Evolutionary conservation across 176 grass and related monocot species (phyloP).

Genomic region (Dactylis glomerata): DNA sequence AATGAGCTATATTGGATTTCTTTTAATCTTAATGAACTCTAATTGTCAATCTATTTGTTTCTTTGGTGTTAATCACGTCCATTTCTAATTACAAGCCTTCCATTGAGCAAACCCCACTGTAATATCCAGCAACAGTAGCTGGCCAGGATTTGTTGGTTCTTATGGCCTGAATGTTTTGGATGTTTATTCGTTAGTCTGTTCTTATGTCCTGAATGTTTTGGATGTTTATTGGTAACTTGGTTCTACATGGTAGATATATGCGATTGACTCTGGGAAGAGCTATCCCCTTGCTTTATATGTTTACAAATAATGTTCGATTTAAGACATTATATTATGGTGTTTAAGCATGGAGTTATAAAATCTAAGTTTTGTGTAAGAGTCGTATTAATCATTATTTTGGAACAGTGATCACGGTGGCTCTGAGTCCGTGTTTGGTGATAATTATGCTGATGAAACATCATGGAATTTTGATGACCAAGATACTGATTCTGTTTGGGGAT

Average conservation of each 20-base stretch:
- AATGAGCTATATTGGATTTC: neutral
- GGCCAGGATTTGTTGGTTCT: neutral
- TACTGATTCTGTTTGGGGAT: constrained; percentile 93
- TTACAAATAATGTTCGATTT: constrained; percentile 8
- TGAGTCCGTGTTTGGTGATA: constrained; percentile 90
- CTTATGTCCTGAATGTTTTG: too few relatives aligned
- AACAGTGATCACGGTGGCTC: constrained; percentile 74
- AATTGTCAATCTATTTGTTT: neutral
- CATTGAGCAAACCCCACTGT: neutral
- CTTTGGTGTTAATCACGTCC: neutral
- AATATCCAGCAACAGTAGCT: constrained; percentile 9
- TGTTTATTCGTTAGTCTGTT: neutral
- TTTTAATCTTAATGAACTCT: neutral
- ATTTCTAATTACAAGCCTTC: neutral
- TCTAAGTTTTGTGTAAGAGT: neutral
- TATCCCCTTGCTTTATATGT: neutral
- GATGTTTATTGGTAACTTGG: too few relatives aligned
- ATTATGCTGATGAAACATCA: constrained; percentile 75
- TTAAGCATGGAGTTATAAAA: neutral
- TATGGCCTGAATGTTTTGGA: neutral
- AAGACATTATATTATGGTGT: neutral
- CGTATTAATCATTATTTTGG: constrained; percentile 28
- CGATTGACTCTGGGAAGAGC: neutral
- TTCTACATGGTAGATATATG: neutral
- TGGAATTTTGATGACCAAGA: constrained; percentile 97